Base-by-base conservation (phyloP, 2,329 filamentous ascomycete species). In the Scopulariopsis brevicaulis region DNA sequence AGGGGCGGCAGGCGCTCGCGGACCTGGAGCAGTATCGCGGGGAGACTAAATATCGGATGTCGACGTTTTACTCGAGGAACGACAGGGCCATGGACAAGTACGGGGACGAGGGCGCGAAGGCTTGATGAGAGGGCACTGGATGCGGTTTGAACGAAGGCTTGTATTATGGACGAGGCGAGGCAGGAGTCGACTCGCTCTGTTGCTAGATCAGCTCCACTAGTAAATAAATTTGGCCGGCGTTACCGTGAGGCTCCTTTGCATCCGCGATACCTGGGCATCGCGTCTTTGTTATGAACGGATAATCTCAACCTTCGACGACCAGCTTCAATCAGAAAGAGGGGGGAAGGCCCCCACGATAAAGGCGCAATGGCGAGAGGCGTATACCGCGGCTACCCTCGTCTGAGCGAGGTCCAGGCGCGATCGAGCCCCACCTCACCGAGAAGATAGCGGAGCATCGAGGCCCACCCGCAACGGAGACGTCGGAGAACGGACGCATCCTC, bases 11-110 rank as follows among this genome's bases (percentile, higher is more conserved):
- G 63, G 81, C 81, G 0, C 67, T 82, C 43, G 64, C 71, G 53
- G 75, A 81, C 54, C 64, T 84, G 24, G 72, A 76, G 61, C 71
- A 74, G 54, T 80, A 80, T 56, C 73, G 79, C 18, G 80, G 80
- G 2, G 78, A 81, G 65, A 81, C 76, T n/a, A 74, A 78, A 64
- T 82, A 82, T 63, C 70, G 77, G 40, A 79, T 83, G 77, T 77
- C 74, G 58, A 78, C 76, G 3, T 80, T 78, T 60, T 79, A 79
- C 61, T 68, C 71, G 57, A 62, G 65, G 51, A 67, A 67, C 53
- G 60, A 68, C 22, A 54, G 66, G n/a, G 68, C 67, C 4, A 68
- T 70, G 68, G 61, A 69, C 22, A 57, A 62, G 25, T 69, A 69
- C 25, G 68, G 66, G 3, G 58, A 66, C 8, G 63, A 61, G 20